phyloP scores from a whole-genome alignment of 257 asterid species.

The Forsythia suspensa region DNA sequence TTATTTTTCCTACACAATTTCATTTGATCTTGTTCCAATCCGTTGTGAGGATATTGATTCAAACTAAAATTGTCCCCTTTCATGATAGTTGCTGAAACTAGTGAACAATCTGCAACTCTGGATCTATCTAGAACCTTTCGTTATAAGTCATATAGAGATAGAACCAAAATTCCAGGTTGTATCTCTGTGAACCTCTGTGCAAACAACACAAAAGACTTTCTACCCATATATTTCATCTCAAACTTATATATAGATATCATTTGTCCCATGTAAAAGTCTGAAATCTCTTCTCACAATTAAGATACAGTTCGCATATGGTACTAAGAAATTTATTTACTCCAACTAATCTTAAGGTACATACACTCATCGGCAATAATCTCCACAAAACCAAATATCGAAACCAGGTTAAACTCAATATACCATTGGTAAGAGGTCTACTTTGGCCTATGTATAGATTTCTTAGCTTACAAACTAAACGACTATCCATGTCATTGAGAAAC shows the following conservation, averaged over 20 bases:
- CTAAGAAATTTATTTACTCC: too few relatives aligned
- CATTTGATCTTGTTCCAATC: background rate
- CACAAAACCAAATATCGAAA: too few relatives aligned
- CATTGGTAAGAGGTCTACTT: background rate
- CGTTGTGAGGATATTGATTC: background rate
- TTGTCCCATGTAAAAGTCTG: too few relatives aligned
- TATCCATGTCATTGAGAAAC: background rate
- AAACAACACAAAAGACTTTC: background rate
- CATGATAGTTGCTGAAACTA: background rate
- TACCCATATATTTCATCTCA: background rate
- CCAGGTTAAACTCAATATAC: background rate
- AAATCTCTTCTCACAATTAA: background rate
- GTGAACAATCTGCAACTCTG: too few relatives aligned
- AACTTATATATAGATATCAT: background rate
- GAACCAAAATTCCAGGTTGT: background rate
- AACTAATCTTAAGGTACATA: background rate
- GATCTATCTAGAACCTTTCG: too few relatives aligned
- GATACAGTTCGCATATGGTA: background rate
- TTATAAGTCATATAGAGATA: too few relatives aligned
- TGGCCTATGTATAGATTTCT: background rate
- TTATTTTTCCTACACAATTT: background rate
- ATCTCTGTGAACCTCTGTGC: background rate
- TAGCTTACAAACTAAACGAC: background rate
- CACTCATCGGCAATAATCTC: background rate
- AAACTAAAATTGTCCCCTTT: background rate